Conservation (phyloP, 768 basidiomycete species). For the Trametes sanguinea region DNA sequence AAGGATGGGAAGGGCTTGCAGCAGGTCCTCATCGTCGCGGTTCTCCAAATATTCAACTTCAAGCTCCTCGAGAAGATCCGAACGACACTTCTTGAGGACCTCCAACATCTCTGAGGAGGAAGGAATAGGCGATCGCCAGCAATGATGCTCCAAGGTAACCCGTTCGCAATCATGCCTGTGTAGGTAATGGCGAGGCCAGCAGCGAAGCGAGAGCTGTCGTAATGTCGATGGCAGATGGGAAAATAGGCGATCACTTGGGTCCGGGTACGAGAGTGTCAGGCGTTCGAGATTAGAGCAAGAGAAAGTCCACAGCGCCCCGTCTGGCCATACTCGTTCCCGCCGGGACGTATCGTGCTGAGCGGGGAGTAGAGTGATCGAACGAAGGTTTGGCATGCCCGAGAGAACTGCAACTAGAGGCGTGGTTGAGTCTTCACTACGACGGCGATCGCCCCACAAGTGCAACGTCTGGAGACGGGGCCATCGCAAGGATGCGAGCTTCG, state of each 20-base stretch:
- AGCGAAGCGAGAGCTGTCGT: not conserved
- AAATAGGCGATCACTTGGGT: not conserved
- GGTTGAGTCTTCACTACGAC: not conserved
- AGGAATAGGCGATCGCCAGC: not conserved
- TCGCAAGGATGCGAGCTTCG: not conserved
- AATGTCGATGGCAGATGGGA: not conserved
- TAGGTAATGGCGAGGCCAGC: constrained; percentile 7
- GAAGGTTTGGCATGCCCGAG: not conserved
- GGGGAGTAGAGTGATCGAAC: not conserved
- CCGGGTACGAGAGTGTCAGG: not conserved
- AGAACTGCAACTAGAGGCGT: not conserved
- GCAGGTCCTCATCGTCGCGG: not conserved
- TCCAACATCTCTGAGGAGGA: not conserved
- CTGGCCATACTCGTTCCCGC: not conserved
- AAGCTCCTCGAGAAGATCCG: not conserved
- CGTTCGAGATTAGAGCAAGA: not conserved
- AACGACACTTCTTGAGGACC: not conserved
- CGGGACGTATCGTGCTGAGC: not conserved
- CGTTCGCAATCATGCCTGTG: not conserved
- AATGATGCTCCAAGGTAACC: not conserved
- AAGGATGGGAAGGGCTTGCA: not conserved
- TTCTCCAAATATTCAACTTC: constrained; percentile 9
- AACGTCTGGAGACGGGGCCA: not conserved
- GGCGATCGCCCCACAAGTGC: not conserved
- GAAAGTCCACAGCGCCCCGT: not conserved